Percentiles rank a stretch among this genome's conserved stretches.
Evolutionary conservation across 2,329 filamentous ascomycete species (phyloP).

Genomic region (Mariannaea elegans): DNA sequence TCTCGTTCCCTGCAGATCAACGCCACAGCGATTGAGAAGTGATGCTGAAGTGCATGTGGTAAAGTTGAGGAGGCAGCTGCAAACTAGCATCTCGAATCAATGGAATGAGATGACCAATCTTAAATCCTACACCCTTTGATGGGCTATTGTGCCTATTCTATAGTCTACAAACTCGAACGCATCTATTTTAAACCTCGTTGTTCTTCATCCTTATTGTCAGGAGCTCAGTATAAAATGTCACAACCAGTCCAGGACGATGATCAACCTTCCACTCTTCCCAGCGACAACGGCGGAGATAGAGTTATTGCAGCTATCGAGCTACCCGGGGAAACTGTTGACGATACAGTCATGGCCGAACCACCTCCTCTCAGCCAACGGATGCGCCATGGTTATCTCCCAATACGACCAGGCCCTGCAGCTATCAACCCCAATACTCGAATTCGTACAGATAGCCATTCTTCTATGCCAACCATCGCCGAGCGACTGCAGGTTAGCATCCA

Average conservation of each 20-base stretch:
- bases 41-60: neutral
- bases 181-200: neutral
- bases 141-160: neutral
- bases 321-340: constrained; percentile 28
- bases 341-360: constrained; percentile 9
- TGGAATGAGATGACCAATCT: neutral
- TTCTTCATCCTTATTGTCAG: neutral
- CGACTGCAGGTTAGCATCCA: neutral
- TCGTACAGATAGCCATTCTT: neutral
- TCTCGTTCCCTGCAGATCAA: neutral
- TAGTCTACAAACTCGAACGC: neutral
- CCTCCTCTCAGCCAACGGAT: neutral
- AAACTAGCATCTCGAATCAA: neutral
- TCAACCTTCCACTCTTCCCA: neutral
- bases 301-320: constrained; percentile 23
- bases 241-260: neutral
- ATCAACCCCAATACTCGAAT: neutral
- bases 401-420: neutral
- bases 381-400: neutral
- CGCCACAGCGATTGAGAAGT: neutral
- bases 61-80: neutral
- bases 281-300: neutral
- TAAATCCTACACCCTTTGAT: neutral
- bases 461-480: neutral
- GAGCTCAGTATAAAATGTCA: neutral